phyloP scores from a whole-genome alignment of 352 stramenopile species.

The Globisporangium canariense region DNA sequence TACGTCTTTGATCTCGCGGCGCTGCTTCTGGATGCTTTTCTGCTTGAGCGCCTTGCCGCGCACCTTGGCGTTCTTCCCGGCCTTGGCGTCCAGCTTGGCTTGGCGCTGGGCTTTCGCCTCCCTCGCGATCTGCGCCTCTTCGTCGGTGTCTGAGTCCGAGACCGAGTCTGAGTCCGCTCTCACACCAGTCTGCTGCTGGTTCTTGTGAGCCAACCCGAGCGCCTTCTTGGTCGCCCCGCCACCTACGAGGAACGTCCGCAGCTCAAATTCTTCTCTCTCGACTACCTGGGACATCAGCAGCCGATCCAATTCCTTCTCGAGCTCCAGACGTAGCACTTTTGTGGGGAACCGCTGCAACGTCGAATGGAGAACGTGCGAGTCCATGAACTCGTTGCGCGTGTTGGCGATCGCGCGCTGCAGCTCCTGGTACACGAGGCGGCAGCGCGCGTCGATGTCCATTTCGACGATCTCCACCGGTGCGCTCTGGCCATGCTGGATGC shows the following conservation, averaged over 20 bases:
- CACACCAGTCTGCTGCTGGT: neutral
- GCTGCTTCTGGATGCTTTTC: constrained; percentile 70
- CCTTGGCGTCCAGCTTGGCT: constrained; percentile 29
- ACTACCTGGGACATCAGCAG: constrained; percentile 85
- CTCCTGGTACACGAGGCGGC: constrained; percentile 85
- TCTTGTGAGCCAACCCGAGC: neutral
- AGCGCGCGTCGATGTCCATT: constrained; percentile 84
- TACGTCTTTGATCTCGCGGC: constrained; percentile 70
- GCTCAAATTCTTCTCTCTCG: constrained; percentile 62
- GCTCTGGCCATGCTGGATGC: constrained; percentile 32
- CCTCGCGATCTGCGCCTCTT: constrained; percentile 62
- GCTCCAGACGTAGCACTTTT: constrained; percentile 82
- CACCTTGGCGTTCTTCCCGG: constrained; percentile 30
- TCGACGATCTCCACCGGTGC: constrained; percentile 43
- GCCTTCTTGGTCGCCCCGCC: constrained; percentile 18
- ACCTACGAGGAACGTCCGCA: constrained; percentile 39
- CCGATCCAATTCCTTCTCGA: constrained; percentile 91
- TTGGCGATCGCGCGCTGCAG: constrained; percentile 87
- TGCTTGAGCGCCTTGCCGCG: constrained; percentile 50
- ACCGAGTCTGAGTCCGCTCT: constrained; percentile 24
- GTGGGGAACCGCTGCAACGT: constrained; percentile 89
- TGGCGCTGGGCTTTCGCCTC: constrained; percentile 35
- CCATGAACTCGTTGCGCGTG: constrained; percentile 85
- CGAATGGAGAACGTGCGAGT: constrained; percentile 87
- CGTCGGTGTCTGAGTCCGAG: constrained; percentile 69